Evolutionary conservation across 345 rosid genomes (phyloP), one percentile per base, ranked within the genome.

Genomic region (Schrenkiella parvula): DNA sequence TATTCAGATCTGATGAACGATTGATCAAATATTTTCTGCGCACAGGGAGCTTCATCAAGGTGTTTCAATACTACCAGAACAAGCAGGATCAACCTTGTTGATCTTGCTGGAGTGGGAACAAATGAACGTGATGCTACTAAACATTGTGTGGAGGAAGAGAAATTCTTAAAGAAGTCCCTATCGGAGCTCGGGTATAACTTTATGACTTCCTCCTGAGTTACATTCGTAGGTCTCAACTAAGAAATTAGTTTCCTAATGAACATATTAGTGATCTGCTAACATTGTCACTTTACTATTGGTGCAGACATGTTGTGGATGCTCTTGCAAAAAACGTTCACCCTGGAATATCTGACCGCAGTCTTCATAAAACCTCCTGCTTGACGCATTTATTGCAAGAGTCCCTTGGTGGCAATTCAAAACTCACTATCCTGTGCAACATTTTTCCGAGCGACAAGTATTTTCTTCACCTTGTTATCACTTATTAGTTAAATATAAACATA

Each of bases 351-450:
- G 76, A 80, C 68, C 89, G 73, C 80, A 66, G 72, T 64, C 84
- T 80, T 17, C 87, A 86, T 66, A 72, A 59, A 73, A 80, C 84
- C 48, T 95, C 89, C 4, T 80, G 96, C 72, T 81, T 95, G 68
- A 88, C 99, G 50, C 93, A 84, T 80, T 75, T 92, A 68, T 75
- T 92, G 75, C 84, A 80, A 85, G 98, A 95, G 57, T 83, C 96
- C 32, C 87, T 95, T n/a, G 98, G 99, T 64, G 99, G 99, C 79
- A 92, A 92, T 76, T 82, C 98, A 29, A 95, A 89, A 76, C 93
- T 92, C 61, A 87, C 97, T 29, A 89, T 89, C 66, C 64, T 95
- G 51, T 95, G 99, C 83, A 84, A 81, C 80, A 80, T 95, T 43
- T 82, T 89, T 64, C 80, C 91, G 12, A 87, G 84, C 55, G 82